These are phyloP conservation scores for Tolypocladium guangdongense DNA, from an alignment of 2,329 filamentous ascomycete genomes.

Conservation along the genomic window DNA sequence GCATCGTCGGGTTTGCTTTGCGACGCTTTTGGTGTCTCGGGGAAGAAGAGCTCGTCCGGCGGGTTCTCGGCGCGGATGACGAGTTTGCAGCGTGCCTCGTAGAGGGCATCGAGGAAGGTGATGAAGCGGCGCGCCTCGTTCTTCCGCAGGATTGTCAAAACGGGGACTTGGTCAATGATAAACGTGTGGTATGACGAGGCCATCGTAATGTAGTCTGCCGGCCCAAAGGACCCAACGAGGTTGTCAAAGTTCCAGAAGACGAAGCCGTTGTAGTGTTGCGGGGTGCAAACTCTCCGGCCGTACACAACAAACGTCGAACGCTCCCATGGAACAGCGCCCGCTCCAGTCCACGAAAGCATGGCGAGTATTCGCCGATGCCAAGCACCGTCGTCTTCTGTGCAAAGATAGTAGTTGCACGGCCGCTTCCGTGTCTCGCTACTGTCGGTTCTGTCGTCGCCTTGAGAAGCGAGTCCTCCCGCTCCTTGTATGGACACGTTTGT, in stretches of 20 bases:
- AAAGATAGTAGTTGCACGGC: conserved; percentile 20
- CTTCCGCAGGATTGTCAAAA: conserved; percentile 57
- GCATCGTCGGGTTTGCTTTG: conserved; percentile 2
- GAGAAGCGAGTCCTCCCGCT: background rate
- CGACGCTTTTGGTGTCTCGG: conserved; percentile 33
- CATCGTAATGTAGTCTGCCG: conserved; percentile 74
- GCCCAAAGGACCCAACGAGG: conserved; percentile 59
- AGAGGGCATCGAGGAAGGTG: conserved; percentile 68
- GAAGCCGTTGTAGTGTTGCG: conserved; percentile 44
- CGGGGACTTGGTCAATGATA: conserved; percentile 58
- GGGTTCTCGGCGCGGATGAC: conserved; percentile 55
- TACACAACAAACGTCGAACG: conserved; percentile 42
- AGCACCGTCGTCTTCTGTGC: conserved; percentile 14
- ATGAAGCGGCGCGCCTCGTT: conserved; percentile 76
- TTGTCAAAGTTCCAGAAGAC: conserved; percentile 58
- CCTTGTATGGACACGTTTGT: background rate
- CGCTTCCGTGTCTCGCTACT: conserved; percentile 9
- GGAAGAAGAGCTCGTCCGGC: conserved; percentile 71
- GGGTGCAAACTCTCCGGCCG: conserved; percentile 50
- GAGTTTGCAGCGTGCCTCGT: conserved; percentile 72
- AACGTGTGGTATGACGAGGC: conserved; percentile 72
- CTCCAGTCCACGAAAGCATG: conserved; percentile 11
- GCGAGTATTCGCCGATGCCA: conserved; percentile 14
- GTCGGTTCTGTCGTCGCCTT: background rate
- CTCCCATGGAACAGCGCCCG: conserved; percentile 25